Evolutionary conservation across 1,284 basidiomycete species (phyloP), one percentile per base, ranked within the genome.

Genomic region (Mycena citricolor): DNA sequence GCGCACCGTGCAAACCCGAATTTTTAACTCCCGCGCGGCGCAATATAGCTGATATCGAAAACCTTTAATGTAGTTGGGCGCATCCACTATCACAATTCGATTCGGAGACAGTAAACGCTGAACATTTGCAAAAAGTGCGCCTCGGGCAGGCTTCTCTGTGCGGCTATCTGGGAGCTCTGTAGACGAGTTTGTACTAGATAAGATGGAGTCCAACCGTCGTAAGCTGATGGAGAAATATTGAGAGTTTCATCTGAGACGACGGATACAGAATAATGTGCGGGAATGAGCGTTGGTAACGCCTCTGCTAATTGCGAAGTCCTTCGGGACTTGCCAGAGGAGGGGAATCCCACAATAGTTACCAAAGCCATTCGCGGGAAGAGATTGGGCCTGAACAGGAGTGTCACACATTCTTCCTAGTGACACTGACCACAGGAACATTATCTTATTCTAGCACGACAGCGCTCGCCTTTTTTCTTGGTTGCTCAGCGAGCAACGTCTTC

Each of bases 21-120:
- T 71, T 55, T 87, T 89, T 47, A 86, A 78, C 63, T 98, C 95
- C 34, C 94, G 73, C 4, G 94, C 94, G 0, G 91, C 90, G 60
- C 94, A 98, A 67, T 97, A 97, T 68, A 98, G 86, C 67, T 99
- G 95, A 65, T 99, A 99, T 28, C 95, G 81, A 61, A 94, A 97
- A 6, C 91, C 87, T 63, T 99, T 98, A 76, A 98, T 98, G 65
- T 99, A 97, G 61, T 97, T 95, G 54, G 90, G 79, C 6, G 86
- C 83, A 57, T 99, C 95, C 44, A 94, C 79, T 52, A 99, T 89
- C 39, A 95, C 77, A 56, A 97, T 81, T 0, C 81, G 87, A 54
- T 88, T 83, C 24, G 69, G 66, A 17, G 75, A 76, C 53, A 98
- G 74, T 21, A 80, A 74, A 13, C 95, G 77, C 54, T 87, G 90